Conservation (phyloP, 768 basidiomycete genomes). For the Lentinula detonsa region DNA sequence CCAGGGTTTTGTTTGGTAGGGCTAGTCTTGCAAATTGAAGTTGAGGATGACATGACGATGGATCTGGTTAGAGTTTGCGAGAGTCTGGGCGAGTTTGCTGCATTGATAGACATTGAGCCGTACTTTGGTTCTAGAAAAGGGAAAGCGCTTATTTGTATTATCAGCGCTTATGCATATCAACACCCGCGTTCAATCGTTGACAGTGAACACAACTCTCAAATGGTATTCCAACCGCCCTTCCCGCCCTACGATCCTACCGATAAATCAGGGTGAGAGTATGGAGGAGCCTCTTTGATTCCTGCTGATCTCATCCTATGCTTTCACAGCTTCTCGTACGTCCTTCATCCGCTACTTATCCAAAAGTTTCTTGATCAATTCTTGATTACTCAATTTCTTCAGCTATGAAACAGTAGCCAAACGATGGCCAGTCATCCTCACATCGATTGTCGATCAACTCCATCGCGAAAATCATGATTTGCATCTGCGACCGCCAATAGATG, state of each 20-base stretch:
- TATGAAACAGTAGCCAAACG: slow-evolving; percentile 75
- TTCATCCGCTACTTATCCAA: no score
- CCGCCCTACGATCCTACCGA: slow-evolving; percentile 75
- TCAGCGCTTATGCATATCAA: no score
- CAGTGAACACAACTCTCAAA: background rate
- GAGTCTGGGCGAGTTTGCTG: background rate
- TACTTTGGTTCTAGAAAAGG: background rate
- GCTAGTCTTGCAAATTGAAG: background rate
- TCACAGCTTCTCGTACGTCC: slow-evolving; percentile 58
- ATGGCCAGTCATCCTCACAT: slow-evolving; percentile 83
- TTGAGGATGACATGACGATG: background rate
- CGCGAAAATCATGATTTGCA: slow-evolving; percentile 57
- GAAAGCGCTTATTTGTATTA: background rate
- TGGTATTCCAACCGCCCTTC: slow-evolving; percentile 46
- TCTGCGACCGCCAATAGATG: slow-evolving; percentile 15
- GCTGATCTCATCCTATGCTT: background rate
- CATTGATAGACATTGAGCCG: background rate
- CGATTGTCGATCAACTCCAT: slow-evolving; percentile 71
- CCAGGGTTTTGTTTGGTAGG: background rate
- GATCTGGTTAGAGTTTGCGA: background rate
- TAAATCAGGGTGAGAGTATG: slow-evolving; percentile 43
- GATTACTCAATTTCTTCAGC: slow-evolving; percentile 24
- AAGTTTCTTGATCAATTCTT: background rate
- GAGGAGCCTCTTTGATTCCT: background rate
- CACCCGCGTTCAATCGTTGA: background rate